Evolutionary conservation across 2,329 filamentous ascomycete species (phyloP), one percentile per base, ranked within the genome.

Genomic region (Capronia americana): DNA sequence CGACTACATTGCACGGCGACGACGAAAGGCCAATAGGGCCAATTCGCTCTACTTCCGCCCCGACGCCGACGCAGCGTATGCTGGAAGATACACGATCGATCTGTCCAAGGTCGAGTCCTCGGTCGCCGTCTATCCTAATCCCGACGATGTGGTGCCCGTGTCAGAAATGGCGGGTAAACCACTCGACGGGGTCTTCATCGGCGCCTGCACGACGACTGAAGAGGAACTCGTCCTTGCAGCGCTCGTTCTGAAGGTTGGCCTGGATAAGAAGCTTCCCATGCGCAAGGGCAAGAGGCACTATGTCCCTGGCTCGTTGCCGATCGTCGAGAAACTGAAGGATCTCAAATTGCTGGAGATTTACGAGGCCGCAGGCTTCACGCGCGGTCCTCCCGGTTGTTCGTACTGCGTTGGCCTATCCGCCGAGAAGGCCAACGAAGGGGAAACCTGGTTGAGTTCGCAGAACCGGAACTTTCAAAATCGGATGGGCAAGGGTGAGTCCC

Each of bases 401-500:
- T 82, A 80, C 66, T 83, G 81, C 50, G 80, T 82, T 4, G 79
- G 80, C 0, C 79, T 82, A 73, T 74, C 72, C 10, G 79, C 77
- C 0, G 81, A 82, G 66, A 73, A 76, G 59, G 81, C 81, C 2
- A 74, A 61, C 1, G 70, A 76, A 6, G 81, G 79, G 1, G 79
- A 81, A 65, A 77, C 78, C 0, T 83, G 81, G 81, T 69, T 83
- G 1, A 78, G 74, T n/a, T 80, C 77, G 12, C 80, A 83, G 70
- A 83, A 83, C 64, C 74, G 81, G 11, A 83, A 83, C 68, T 83
- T 82, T 64, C 71, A 80, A 66, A 82, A 83, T 66, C 71, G 81
- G 2, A 83, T 82, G 79, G 80, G 80, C 1, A 75, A 74, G 68
- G 79, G 79, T 80, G 62, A 34, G 63, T 51, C 26, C 5, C 26